Percentiles rank a stretch among this genome's conserved stretches.
Conservation (phyloP, 164 flowering plant genomes). For the Dillenia suffruticosa region DNA sequence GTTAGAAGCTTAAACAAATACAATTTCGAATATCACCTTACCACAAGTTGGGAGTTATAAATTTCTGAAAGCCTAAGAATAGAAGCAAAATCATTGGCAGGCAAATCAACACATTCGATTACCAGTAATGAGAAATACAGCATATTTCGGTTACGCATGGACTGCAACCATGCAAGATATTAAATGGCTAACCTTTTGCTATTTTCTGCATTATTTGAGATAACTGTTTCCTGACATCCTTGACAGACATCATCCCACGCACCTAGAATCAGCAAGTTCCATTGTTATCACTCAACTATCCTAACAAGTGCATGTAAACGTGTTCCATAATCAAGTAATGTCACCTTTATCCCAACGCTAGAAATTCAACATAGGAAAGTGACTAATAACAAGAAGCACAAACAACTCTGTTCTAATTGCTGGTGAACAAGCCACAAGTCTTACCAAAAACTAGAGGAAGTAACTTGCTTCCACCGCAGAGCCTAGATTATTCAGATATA, state of each 20-base stretch:
- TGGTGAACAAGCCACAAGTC: neutral
- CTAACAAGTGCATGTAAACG: neutral
- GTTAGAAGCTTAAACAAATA: too few species aligned
- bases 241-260: constrained; percentile 90
- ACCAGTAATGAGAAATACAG: too few species aligned
- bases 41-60: too few species aligned
- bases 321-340: neutral
- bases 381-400: neutral
- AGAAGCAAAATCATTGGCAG: too few species aligned
- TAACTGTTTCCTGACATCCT: constrained; percentile 87
- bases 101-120: too few species aligned
- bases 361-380: neutral
- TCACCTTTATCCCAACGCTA: neutral
- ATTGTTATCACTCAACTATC: constrained; percentile 1
- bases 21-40: too few species aligned
- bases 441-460: too few species aligned
- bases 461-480: too few species aligned
- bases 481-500: too few species aligned
- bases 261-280: constrained; percentile 42
- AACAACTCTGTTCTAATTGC: neutral
- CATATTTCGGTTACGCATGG: too few species aligned
- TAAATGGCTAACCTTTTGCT: constrained; percentile 51
- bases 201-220: constrained; percentile 69
- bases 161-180: too few species aligned
- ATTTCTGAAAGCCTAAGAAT: too few species aligned